A percentile compares a stretch with the other conserved stretches of the same genome.
phyloP scores from a whole-genome alignment of 192 early-diverging fungal species.

The Gamsiella multidivaricata region DNA sequence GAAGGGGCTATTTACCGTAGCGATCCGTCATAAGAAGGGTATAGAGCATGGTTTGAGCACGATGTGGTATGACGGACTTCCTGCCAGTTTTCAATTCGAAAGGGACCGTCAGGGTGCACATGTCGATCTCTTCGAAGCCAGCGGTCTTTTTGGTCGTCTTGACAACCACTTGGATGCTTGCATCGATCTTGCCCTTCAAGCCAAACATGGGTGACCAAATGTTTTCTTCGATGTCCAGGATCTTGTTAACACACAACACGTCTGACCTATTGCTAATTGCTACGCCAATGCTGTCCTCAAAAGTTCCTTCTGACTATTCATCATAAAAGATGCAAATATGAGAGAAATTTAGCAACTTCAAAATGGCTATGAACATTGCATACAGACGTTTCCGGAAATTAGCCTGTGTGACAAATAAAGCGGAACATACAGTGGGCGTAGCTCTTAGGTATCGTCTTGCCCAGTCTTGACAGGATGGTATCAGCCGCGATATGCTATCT shows the following conservation, averaged over 20 bases:
- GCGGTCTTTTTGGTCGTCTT: conserved; percentile 10
- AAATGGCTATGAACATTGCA: no score
- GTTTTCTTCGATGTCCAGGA: conserved; percentile 91
- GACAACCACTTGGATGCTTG: conserved; percentile 64
- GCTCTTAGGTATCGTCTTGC: conserved; percentile 44
- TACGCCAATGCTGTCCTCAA: not conserved
- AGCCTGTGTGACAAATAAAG: no score
- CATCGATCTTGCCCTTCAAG: conserved; percentile 93
- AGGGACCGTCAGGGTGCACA: conserved; percentile 70
- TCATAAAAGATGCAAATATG: not conserved
- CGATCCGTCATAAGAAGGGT: conserved; percentile 86
- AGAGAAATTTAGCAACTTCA: no score
- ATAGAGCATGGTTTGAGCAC: conserved; percentile 89
- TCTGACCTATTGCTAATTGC: not conserved
- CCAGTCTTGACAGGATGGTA: conserved; percentile 66
- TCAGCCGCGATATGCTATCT: conserved; percentile 59
- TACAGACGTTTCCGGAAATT: no score
- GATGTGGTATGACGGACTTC: conserved; percentile 69
- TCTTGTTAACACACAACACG: conserved; percentile 67
- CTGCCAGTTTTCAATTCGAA: conserved; percentile 91
- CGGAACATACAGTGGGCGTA: conserved; percentile 37
- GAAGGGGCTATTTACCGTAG: conserved; percentile 65
- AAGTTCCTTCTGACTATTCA: conserved; percentile 14
- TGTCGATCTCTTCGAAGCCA: not conserved
- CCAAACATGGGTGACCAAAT: conserved; percentile 94